Evolutionary conservation across 805 yeast species (phyloP).

Genomic region (Kurtzmaniella fragi): DNA sequence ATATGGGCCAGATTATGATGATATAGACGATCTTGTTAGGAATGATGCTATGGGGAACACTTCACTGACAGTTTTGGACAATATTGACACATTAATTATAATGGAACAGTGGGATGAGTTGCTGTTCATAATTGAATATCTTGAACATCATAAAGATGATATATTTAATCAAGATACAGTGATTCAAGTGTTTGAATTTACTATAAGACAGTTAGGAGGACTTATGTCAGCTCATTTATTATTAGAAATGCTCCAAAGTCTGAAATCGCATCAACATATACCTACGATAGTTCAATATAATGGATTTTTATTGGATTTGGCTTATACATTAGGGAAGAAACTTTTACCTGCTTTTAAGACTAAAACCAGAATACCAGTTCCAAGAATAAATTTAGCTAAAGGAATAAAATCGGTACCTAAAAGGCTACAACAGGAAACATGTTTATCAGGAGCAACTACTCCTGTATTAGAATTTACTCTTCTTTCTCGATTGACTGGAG

Average conservation of each 20-base stretch:
- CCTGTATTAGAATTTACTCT: constrained; percentile 78
- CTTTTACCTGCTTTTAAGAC: constrained; percentile 68
- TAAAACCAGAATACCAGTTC: constrained; percentile 62
- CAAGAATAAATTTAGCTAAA: constrained; percentile 62
- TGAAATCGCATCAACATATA: background rate
- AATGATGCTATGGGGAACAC: constrained; percentile 87
- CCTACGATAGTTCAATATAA: constrained; percentile 39
- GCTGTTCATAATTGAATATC: constrained; percentile 22
- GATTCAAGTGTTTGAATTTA: constrained; percentile 84
- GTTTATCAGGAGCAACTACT: constrained; percentile 84
- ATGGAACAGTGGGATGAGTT: constrained; percentile 61
- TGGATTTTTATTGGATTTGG: constrained; percentile 67
- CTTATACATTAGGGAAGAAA: constrained; percentile 70
- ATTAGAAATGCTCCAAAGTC: constrained; percentile 8
- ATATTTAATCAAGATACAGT: constrained; percentile 61
- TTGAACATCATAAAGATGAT: constrained; percentile 32
- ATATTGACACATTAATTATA: constrained; percentile 72
- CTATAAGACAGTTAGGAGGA: constrained; percentile 81
- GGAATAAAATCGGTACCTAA: constrained; percentile 47
- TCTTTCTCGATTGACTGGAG: constrained; percentile 70
- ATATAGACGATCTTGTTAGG: constrained; percentile 49
- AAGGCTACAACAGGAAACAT: constrained; percentile 55
- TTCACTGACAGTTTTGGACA: constrained; percentile 73
- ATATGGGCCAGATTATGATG: constrained; percentile 55
- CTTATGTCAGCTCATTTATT: constrained; percentile 69